phyloP scores from a whole-genome alignment of 805 yeast genomes.

The Candida maesae region DNA sequence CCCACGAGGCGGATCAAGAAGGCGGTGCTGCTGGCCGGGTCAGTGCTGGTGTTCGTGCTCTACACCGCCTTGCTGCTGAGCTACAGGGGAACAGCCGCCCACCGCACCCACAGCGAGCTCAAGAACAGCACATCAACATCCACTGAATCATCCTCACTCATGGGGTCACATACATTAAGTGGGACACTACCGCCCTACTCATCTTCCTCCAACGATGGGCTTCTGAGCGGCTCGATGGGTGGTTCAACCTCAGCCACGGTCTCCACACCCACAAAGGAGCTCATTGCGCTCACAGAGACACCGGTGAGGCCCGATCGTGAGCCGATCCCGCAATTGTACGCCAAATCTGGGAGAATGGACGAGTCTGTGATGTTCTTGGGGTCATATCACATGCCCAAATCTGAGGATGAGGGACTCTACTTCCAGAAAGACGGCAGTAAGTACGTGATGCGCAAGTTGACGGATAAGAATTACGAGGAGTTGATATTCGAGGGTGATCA shows the following conservation, averaged over 20 bases:
- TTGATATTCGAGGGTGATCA: slow-evolving; percentile 27
- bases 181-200: no score
- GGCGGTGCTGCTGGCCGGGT: slow-evolving; percentile 1
- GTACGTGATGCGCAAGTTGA: slow-evolving; percentile 31
- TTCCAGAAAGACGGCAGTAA: slow-evolving; percentile 17
- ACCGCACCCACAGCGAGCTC: neutral
- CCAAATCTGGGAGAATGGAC: neutral
- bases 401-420: slow-evolving; percentile 44
- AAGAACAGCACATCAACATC: neutral
- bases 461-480: slow-evolving; percentile 23
- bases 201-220: neutral
- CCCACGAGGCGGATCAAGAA: slow-evolving; percentile 8
- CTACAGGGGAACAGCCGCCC: slow-evolving; percentile 5
- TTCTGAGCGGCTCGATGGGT: slow-evolving; percentile 1
- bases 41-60: slow-evolving; percentile 2
- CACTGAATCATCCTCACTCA: neutral
- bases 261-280: slow-evolving; percentile 4
- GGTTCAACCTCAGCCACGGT: neutral
- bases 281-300: slow-evolving; percentile 9
- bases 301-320: slow-evolving; percentile 13
- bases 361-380: slow-evolving; percentile 2
- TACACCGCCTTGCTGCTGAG: slow-evolving; percentile 15
- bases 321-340: slow-evolving; percentile 7
- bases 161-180: no score
- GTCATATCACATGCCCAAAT: slow-evolving; percentile 14